Conservation (phyloP, 306 rosid species). For the Prunus dulcis region DNA sequence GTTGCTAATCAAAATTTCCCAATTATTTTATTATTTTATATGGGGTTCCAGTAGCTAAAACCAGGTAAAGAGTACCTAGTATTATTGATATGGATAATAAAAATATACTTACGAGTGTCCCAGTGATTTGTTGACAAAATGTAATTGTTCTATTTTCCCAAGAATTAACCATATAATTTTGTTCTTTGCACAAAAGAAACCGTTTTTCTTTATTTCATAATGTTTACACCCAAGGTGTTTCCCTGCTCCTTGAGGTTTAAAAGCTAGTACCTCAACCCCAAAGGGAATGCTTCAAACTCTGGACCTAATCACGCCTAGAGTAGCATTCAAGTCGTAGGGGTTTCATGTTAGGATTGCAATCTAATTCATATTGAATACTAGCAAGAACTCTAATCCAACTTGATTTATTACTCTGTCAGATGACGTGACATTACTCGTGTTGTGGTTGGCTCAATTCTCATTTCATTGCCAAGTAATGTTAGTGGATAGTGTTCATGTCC, state of each 20-base stretch:
- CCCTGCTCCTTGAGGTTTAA: background rate
- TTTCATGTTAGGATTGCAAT: background rate
- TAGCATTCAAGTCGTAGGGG: background rate
- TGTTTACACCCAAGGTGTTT: background rate
- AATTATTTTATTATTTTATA: background rate
- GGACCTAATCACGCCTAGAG: background rate
- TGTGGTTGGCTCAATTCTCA: background rate
- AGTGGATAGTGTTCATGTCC: background rate
- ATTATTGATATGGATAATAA: background rate
- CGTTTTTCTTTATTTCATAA: background rate
- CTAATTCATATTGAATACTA: background rate
- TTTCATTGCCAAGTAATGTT: background rate
- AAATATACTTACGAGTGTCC: background rate
- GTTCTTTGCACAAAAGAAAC: background rate
- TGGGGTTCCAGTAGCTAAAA: background rate
- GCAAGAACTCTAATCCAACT: background rate
- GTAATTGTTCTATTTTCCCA: background rate
- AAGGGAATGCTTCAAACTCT: background rate
- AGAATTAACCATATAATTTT: background rate
- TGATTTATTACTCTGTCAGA: background rate
- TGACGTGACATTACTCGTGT: background rate
- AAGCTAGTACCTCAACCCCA: background rate
- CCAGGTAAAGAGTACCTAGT: background rate
- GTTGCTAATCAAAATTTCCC: background rate
- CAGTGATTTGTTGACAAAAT: background rate